Evolutionary conservation across 2,329 filamentous ascomycete genomes (phyloP).

Genomic region (Scytalidium sp.): DNA sequence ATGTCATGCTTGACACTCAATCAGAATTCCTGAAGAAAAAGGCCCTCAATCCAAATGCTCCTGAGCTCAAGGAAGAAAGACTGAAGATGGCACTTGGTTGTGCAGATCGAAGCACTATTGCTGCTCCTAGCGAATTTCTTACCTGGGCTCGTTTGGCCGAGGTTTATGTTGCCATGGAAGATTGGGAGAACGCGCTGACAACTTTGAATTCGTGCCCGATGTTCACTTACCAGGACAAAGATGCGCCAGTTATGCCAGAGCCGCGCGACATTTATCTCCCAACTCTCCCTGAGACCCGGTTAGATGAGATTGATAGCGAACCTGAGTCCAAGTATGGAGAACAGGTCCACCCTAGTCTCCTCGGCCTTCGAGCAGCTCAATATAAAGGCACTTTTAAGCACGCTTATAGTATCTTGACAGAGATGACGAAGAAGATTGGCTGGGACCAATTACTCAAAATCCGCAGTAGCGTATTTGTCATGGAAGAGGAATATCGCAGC

Average conservation of each 20-base stretch:
- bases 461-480: conserved; percentile 95
- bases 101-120: conserved; percentile 90
- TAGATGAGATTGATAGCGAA: conserved; percentile 96
- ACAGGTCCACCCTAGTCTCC: conserved; percentile 80
- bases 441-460: conserved; percentile 97
- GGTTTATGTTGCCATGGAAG: conserved; percentile 89
- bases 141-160: conserved; percentile 94
- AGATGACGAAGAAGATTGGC: conserved; percentile 94
- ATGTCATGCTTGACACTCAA: conserved; percentile 92
- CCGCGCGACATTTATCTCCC: conserved; percentile 85
- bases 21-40: conserved; percentile 90
- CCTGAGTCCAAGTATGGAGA: conserved; percentile 78
- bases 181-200: conserved; percentile 93
- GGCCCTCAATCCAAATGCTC: conserved; percentile 53
- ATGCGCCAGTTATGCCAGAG: conserved; percentile 90
- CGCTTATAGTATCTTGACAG: conserved; percentile 89
- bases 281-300: conserved; percentile 79
- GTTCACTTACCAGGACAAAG: conserved; percentile 99
- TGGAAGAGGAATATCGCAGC: conserved; percentile 97
- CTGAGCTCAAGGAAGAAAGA: conserved; percentile 60
- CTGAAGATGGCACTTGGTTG: conserved; percentile 86
- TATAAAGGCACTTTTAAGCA: conserved; percentile 97
- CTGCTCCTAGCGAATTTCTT: conserved; percentile 93
- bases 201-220: conserved; percentile 98
- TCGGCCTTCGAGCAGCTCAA: conserved; percentile 80